Conservation (phyloP, 176 grass and related monocot species). For the Aegilops sharonensis region DNA sequence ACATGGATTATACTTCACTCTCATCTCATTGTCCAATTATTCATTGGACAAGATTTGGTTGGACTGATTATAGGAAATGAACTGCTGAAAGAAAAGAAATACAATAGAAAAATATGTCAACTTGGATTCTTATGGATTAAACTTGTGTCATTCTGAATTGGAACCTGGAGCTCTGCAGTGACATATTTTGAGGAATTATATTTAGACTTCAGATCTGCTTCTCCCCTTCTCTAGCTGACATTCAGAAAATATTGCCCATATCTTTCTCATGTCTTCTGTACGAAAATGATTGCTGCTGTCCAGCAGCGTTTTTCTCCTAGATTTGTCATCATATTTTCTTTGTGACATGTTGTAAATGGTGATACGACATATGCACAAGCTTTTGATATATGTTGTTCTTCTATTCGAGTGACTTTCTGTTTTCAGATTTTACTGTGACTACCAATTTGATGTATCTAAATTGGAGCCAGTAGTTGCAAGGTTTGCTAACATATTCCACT, state of each 20-base stretch:
- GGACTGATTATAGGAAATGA: no score
- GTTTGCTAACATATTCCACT: slow-evolving; percentile 31
- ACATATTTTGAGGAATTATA: not conserved
- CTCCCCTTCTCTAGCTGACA: not conserved
- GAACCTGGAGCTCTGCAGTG: not conserved
- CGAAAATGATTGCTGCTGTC: no score
- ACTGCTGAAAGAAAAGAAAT: no score
- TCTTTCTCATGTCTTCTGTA: no score
- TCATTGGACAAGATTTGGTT: no score
- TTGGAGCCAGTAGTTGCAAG: slow-evolving; percentile 86
- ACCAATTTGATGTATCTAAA: slow-evolving; percentile 41
- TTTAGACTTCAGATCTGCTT: not conserved
- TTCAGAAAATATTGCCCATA: not conserved
- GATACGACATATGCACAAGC: no score
- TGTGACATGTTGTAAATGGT: not conserved
- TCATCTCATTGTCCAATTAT: no score
- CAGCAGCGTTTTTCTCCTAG: not conserved
- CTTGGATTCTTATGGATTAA: not conserved
- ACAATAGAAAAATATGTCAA: no score
- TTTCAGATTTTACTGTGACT: slow-evolving; percentile 36
- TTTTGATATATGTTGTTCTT: not conserved
- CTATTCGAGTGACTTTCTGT: slow-evolving; percentile 4
- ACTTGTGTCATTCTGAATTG: not conserved
- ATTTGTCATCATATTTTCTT: not conserved
- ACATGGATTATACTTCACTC: no score